phyloP scores from a whole-genome alignment of 345 rosid genomes.

The Lepidium sativum region DNA sequence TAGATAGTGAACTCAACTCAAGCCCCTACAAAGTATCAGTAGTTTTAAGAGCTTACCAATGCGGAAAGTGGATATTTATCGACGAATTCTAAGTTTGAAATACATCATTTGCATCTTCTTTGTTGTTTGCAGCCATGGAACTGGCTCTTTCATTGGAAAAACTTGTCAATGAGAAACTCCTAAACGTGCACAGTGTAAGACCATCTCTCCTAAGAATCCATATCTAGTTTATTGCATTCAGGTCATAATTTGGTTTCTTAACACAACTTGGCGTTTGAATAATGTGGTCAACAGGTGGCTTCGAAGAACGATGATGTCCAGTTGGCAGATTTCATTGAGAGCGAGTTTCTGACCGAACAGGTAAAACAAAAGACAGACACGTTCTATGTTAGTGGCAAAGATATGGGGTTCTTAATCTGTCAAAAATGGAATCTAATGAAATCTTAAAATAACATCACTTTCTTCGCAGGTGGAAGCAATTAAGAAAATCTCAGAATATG shows the following conservation, averaged over 20 bases:
- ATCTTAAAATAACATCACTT: not conserved
- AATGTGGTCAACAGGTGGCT: constrained; percentile 56
- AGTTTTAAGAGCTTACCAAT: no score
- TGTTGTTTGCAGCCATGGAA: constrained; percentile 69
- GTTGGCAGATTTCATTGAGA: constrained; percentile 68
- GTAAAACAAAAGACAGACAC: constrained; percentile 29
- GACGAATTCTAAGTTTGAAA: not conserved
- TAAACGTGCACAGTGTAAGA: constrained; percentile 63
- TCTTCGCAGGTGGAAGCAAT: constrained; percentile 54
- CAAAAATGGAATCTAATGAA: constrained; percentile 5
- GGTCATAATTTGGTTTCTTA: not conserved
- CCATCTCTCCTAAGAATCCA: not conserved
- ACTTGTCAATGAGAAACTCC: constrained; percentile 72
- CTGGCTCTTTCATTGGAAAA: constrained; percentile 80
- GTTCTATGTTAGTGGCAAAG: constrained; percentile 26
- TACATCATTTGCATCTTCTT: not conserved
- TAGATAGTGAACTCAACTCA: not conserved
- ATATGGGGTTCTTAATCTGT: not conserved
- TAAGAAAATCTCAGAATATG: constrained; percentile 62
- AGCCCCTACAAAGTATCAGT: not conserved
- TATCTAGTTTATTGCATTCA: not conserved
- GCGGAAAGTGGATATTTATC: no score
- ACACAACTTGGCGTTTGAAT: constrained; percentile 10
- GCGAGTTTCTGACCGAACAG: constrained; percentile 64
- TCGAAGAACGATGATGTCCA: constrained; percentile 52